Evolutionary conservation across 768 basidiomycete species (phyloP).

Genomic region (Lactarius trivialis): DNA sequence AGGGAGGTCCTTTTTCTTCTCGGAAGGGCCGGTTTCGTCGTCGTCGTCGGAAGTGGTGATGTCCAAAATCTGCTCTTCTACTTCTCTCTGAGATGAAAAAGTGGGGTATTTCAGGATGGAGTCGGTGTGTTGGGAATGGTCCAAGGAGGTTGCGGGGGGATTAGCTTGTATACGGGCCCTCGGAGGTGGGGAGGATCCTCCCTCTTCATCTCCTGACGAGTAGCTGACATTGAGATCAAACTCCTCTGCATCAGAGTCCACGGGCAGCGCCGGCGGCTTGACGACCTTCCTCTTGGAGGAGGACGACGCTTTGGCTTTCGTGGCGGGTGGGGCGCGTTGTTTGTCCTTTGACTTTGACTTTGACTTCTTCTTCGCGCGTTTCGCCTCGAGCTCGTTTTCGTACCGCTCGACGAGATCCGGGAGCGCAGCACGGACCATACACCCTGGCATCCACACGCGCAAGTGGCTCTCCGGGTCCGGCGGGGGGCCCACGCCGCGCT

Average conservation of each 20-base stretch:
- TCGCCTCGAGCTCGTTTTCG: constrained; percentile 39
- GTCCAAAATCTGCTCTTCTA: neutral
- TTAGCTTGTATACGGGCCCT: neutral
- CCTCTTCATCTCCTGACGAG: constrained; percentile 5
- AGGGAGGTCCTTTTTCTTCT: neutral
- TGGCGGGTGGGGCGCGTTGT: neutral
- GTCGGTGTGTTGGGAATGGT: neutral
- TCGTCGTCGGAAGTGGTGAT: constrained; percentile 4
- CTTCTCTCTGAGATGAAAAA: neutral
- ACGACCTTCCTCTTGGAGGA: neutral
- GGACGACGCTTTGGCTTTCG: neutral
- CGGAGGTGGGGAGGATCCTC: neutral
- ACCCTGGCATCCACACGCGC: constrained; percentile 79
- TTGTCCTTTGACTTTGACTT: neutral
- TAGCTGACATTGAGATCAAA: constrained; percentile 13
- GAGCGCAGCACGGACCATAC: constrained; percentile 62
- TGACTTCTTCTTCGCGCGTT: constrained; percentile 13
- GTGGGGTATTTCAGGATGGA: neutral
- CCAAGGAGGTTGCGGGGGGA: neutral
- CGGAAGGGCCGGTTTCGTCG: neutral
- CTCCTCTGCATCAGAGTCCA: neutral
- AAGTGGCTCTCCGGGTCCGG: constrained; percentile 50
- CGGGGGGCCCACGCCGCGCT: constrained; percentile 35
- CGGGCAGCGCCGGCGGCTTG: neutral
- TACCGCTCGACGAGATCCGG: constrained; percentile 59